Percentiles rank a stretch among this genome's conserved stretches.
Conservation (phyloP, 148 eudicot genomes). For the Arctostaphylos glauca region DNA sequence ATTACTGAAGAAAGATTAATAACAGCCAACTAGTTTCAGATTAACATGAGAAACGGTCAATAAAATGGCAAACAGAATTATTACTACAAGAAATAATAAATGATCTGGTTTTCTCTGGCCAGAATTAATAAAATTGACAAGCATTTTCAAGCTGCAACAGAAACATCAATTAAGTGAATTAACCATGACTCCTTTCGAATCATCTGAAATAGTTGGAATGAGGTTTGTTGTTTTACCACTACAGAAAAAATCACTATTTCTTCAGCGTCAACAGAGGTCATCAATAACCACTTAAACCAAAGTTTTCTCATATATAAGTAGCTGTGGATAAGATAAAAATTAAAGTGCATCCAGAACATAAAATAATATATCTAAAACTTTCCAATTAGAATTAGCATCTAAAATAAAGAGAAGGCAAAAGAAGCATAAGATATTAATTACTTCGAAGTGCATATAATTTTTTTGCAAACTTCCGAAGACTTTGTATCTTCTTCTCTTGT, state of each 20-base stretch:
- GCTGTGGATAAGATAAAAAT: not conserved
- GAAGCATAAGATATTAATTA: conserved; percentile 24
- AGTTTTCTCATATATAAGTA: not conserved
- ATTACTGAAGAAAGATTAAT: not conserved
- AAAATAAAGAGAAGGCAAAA: not conserved
- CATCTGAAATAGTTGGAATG: not conserved
- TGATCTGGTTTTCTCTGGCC: no score
- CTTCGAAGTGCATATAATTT: conserved; percentile 65
- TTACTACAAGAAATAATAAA: no score
- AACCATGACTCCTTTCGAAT: not conserved
- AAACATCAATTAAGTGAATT: not conserved
- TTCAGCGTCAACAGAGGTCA: not conserved
- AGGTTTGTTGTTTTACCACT: not conserved
- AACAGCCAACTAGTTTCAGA: not conserved
- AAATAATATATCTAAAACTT: not conserved
- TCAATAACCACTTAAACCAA: not conserved
- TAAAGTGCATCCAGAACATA: not conserved
- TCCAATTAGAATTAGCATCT: not conserved
- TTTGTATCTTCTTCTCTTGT: conserved; percentile 47
- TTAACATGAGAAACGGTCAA: not conserved
- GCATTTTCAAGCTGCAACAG: not conserved
- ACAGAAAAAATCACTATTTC: not conserved
- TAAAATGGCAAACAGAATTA: not conserved
- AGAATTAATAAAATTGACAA: no score
- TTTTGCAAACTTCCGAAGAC: conserved; percentile 63